Evolutionary conservation across 2,329 filamentous ascomycete species (phyloP), one percentile per base, ranked within the genome.

Genomic region (Metarhizium rileyi): DNA sequence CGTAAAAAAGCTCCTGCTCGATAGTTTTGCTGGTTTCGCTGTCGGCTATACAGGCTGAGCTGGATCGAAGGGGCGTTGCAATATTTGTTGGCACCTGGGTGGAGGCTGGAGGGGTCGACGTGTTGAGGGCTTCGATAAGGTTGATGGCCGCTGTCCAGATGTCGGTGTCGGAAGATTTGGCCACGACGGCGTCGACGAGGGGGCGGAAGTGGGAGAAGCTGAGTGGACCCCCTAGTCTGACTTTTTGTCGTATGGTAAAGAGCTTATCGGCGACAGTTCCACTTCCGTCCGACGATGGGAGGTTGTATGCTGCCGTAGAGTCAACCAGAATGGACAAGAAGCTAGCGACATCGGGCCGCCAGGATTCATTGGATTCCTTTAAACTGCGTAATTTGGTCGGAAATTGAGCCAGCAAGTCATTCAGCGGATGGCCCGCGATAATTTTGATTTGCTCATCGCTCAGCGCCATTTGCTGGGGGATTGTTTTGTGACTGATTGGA

Each of bases 71-170:
- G 12, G 28, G 28, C 12, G 12, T 30, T 30, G 7, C 28, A 12
- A 30, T 7, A 30, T 6, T 12, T 30, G 28, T 30, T 30, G 28
- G 12, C 7, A 30, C 28, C 7, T 7, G 7, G 12, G 7, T 30
- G 7, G 7, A 12, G 7, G 28, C 7, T 30, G 28, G 28, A 30
- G 28, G 28, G 7, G 28, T 30, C 28, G 12, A 30, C 12, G 12
- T 6, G 33, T 50, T 41, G 33, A 50, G 6, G 23, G 20, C 42
- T 10, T 36, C 48, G 33, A 41, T 26, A n/a, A 50, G 48, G 35
- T 2, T 42, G n/a, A 50, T 20, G 35, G 46, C 44, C 7, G 43
- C 48, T 14, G 43, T 27, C 48, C 48, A 50, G 35, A 46, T 46
- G 26, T 50, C 25, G 35, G 5, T 27, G 48, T 50, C 48, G 42